Evolutionary conservation across 139 green algal genomes (phyloP).

Genomic region (Gonium pectorale): DNA sequence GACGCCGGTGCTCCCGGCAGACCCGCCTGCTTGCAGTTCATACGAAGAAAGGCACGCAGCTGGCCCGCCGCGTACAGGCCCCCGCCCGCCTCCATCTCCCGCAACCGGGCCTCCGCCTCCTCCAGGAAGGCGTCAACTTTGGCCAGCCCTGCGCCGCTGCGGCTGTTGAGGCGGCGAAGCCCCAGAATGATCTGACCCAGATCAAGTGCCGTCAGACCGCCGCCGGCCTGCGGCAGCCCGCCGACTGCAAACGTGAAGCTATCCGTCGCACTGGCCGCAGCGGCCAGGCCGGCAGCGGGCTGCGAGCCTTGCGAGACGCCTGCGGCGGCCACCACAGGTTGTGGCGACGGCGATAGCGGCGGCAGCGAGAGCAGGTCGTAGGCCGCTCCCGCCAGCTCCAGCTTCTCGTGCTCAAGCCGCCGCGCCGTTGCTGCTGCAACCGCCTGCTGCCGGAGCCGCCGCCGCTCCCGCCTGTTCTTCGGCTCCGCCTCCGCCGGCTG

Average conservation of each 20-base stretch:
- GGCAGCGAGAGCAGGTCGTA: neutral
- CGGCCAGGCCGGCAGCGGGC: neutral
- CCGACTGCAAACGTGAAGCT: no score
- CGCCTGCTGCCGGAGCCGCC: neutral
- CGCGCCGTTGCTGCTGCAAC: no score
- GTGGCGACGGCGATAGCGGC: no score
- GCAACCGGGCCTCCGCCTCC: constrained; percentile 9
- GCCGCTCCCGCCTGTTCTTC: neutral
- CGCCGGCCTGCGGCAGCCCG: no score
- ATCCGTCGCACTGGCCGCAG: no score
- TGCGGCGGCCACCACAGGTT: no score
- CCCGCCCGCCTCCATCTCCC: constrained; percentile 1
- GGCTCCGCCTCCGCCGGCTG: neutral
- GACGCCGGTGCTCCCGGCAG: neutral
- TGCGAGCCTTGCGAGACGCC: no score
- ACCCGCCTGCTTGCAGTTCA: neutral
- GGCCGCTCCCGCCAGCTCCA: no score
- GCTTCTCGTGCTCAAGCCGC: no score
- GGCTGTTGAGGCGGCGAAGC: constrained; percentile 27
- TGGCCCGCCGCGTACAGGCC: constrained; percentile 12
- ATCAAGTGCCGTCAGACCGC: constrained; percentile 35
- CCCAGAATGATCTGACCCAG: constrained; percentile 37
- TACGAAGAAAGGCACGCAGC: neutral
- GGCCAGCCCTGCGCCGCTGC: constrained; percentile 5
- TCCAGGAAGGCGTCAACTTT: constrained; percentile 48